These are phyloP conservation scores for Triadica sebifera DNA, from an alignment of 345 rosid genomes.

Conservation along the genomic window DNA sequence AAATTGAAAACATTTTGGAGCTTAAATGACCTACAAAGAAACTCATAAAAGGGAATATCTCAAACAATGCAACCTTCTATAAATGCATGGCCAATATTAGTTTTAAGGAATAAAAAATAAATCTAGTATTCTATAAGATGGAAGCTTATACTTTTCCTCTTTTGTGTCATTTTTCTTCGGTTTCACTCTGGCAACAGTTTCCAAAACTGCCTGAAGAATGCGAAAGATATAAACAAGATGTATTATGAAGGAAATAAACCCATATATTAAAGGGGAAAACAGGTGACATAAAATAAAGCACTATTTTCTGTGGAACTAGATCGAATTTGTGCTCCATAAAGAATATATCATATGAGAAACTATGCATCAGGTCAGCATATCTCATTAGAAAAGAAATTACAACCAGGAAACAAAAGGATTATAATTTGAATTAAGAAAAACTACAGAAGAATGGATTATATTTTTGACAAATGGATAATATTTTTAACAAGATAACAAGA, in stretches of 20 bases:
- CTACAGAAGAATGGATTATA: neutral
- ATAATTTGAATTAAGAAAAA: neutral
- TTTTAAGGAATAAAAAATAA: slow-evolving; percentile 2
- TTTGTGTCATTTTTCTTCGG: slow-evolving; percentile 84
- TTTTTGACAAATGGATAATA: neutral
- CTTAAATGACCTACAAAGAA: slow-evolving; percentile 63
- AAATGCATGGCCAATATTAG: neutral
- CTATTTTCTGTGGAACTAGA: slow-evolving; percentile 2
- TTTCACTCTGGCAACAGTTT: slow-evolving; percentile 83
- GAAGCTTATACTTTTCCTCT: slow-evolving; percentile 73
- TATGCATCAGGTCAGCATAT: neutral
- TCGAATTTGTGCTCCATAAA: neutral
- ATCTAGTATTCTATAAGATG: slow-evolving; percentile 9
- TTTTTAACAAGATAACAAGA: neutral
- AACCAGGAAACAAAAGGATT: neutral
- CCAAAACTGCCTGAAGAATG: slow-evolving; percentile 74
- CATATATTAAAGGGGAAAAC: neutral
- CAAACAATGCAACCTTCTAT: neutral
- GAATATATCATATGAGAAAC: neutral
- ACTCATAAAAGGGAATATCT: slow-evolving; percentile 16
- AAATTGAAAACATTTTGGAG: slow-evolving; percentile 77
- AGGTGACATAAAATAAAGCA: neutral
- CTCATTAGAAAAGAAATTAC: neutral
- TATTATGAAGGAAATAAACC: neutral
- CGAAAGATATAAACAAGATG: slow-evolving; percentile 4